phyloP scores from a whole-genome alignment of 2,329 filamentous ascomycete species.

The Alternaria incomplexa region DNA sequence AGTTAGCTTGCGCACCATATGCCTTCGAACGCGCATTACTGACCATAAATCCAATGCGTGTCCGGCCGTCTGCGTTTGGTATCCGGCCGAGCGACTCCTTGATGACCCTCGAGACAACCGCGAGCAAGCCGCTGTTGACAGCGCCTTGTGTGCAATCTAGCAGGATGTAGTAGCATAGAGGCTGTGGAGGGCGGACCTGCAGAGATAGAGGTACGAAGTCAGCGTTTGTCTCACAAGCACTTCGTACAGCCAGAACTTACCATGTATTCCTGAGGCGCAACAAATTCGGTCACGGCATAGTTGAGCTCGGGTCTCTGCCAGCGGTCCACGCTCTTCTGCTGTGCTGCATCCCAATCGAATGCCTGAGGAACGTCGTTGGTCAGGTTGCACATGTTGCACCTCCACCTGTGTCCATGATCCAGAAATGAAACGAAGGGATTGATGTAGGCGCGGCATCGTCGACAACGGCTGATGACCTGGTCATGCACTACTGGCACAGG shows the following conservation, averaged over 20 bases:
- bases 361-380: constrained; percentile 99
- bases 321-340: constrained; percentile 89
- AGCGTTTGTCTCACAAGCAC: background rate
- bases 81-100: constrained; percentile 94
- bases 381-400: constrained; percentile 99
- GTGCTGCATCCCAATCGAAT: constrained; percentile 95
- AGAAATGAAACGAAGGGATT: constrained; percentile 95
- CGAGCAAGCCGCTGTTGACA: constrained; percentile 80
- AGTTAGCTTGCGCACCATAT: background rate
- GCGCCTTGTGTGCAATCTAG: constrained; percentile 61
- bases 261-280: constrained; percentile 99
- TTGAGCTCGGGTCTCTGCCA: constrained; percentile 94
- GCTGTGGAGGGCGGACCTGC: constrained; percentile 82
- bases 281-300: constrained; percentile 95
- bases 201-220: background rate
- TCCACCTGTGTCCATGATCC: constrained; percentile 96
- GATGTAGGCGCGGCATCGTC: constrained; percentile 91
- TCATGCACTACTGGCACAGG: constrained; percentile 90
- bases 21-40: background rate
- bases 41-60: constrained; percentile 87
- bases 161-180: constrained; percentile 53
- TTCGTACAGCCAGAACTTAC: constrained; percentile 45
- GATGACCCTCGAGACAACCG: constrained; percentile 91
- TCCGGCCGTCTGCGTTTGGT: constrained; percentile 95
- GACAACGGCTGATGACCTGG: constrained; percentile 95